Percentiles rank a stretch among this genome's conserved stretches.
Evolutionary conservation across 2,329 filamentous ascomycete species (phyloP).

Genomic region (Phaeosphaeria sp.): DNA sequence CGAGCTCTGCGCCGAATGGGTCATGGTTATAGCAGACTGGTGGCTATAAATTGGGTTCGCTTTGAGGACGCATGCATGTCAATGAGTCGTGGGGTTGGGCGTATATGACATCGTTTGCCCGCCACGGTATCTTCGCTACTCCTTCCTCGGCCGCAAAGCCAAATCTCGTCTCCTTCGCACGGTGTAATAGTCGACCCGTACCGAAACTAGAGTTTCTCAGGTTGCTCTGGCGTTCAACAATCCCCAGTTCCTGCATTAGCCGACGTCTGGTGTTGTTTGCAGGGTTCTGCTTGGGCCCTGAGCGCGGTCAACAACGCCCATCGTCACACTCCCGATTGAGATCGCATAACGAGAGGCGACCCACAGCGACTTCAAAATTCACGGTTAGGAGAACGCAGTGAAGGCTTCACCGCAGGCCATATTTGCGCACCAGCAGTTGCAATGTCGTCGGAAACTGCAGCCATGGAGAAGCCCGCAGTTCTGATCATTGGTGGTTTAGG

Average conservation of each 20-base stretch:
- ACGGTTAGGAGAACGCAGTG: constrained; percentile 12
- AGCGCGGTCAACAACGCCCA: constrained; percentile 21
- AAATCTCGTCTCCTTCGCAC: neutral
- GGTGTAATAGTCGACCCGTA: neutral
- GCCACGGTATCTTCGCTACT: constrained; percentile 14
- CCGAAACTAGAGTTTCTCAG: neutral
- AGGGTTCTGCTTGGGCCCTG: constrained; percentile 19
- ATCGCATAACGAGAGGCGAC: constrained; percentile 16
- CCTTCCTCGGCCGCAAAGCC: neutral
- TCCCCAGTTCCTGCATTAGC: neutral
- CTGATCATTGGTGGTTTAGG: constrained; percentile 60
- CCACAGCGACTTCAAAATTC: constrained; percentile 15
- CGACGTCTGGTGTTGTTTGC: constrained; percentile 1
- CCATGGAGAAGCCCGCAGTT: constrained; percentile 52
- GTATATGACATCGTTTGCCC: constrained; percentile 17
- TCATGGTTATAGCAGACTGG: neutral
- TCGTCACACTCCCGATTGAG: constrained; percentile 17
- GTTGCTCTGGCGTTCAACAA: neutral
- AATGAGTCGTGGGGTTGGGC: constrained; percentile 22
- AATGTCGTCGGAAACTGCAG: constrained; percentile 32
- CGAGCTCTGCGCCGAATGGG: neutral
- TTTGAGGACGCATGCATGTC: constrained; percentile 16
- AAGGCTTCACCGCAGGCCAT: constrained; percentile 11
- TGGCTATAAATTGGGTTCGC: constrained; percentile 17
- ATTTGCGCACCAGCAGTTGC: constrained; percentile 12